Evolutionary conservation across 2,329 filamentous ascomycete species (phyloP).

Genomic region (Pseudogymnoascus pannorum): DNA sequence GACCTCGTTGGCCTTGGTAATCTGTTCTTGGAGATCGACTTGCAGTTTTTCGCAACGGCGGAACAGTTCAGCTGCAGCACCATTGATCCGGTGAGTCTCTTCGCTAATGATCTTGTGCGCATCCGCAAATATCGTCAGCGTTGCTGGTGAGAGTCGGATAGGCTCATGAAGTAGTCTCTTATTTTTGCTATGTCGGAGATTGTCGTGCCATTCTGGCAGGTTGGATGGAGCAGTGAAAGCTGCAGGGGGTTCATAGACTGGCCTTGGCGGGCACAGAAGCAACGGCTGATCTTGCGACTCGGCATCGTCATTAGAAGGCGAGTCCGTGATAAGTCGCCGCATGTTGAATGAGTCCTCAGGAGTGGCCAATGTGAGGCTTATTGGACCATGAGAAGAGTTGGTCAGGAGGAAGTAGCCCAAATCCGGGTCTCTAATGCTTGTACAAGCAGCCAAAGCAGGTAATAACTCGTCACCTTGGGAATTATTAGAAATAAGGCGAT

Average conservation of each 20-base stretch:
- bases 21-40: slow-evolving; percentile 59
- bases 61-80: slow-evolving; percentile 67
- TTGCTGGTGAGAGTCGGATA: slow-evolving; percentile 62
- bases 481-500: slow-evolving; percentile 50
- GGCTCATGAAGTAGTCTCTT: slow-evolving; percentile 58
- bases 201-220: slow-evolving; percentile 49
- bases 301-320: slow-evolving; percentile 36
- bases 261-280: slow-evolving; percentile 55
- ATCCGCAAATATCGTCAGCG: slow-evolving; percentile 63
- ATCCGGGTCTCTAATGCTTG: slow-evolving; percentile 51
- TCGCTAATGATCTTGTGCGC: slow-evolving; percentile 63
- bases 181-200: slow-evolving; percentile 51
- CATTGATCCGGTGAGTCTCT: slow-evolving; percentile 61
- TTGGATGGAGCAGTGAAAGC: slow-evolving; percentile 50
- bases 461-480: slow-evolving; percentile 35
- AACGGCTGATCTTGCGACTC: slow-evolving; percentile 40
- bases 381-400: slow-evolving; percentile 48
- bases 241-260: slow-evolving; percentile 56
- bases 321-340: slow-evolving; percentile 36
- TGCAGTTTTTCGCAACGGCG: slow-evolving; percentile 61
- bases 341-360: slow-evolving; percentile 47
- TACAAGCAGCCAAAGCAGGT: slow-evolving; percentile 46
- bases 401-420: slow-evolving; percentile 58
- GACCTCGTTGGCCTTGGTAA: slow-evolving; percentile 58
- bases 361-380: slow-evolving; percentile 52